A percentile compares a stretch with the other conserved stretches of the same genome.
Evolutionary conservation across 768 basidiomycete genomes (phyloP).

Genomic region (Pisolithus sp.): DNA sequence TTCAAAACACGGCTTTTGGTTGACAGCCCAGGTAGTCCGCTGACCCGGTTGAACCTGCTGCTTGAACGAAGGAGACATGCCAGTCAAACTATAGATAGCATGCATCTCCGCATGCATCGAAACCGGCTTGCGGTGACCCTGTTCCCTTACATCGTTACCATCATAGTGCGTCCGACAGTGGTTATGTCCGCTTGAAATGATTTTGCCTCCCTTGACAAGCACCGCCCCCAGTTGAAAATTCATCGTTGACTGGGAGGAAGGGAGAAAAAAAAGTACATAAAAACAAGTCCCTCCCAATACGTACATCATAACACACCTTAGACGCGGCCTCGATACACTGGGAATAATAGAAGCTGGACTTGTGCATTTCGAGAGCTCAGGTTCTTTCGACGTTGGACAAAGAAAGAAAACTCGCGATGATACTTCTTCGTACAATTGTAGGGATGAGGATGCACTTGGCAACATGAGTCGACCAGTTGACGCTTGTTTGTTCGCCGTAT

Average conservation of each 20-base stretch:
- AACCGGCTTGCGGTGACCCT: slow-evolving; percentile 35
- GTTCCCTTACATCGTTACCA: slow-evolving; percentile 33
- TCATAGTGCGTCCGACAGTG: slow-evolving; percentile 51
- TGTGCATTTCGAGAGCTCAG: slow-evolving; percentile 9
- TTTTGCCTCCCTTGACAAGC: slow-evolving; percentile 46
- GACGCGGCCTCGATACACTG: slow-evolving; percentile 43
- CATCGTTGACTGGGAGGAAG: slow-evolving; percentile 33
- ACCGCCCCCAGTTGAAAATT: slow-evolving; percentile 42
- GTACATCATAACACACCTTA: slow-evolving; percentile 24
- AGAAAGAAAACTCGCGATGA: too few species aligned
- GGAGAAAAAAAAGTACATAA: not conserved
- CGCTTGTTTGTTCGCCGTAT: not conserved
- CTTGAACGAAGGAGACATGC: slow-evolving; percentile 47
- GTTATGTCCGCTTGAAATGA: slow-evolving; percentile 47
- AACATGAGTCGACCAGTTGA: not conserved
- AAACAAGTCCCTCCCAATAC: not conserved
- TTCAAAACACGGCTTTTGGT: slow-evolving; percentile 8
- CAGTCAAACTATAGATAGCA: slow-evolving; percentile 46
- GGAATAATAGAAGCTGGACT: slow-evolving; percentile 46
- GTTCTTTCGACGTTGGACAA: too few species aligned
- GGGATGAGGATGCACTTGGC: not conserved
- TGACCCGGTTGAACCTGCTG: slow-evolving; percentile 43
- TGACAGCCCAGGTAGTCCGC: slow-evolving; percentile 9
- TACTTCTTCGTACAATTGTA: too few species aligned
- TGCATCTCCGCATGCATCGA: slow-evolving; percentile 59